Base-by-base conservation (phyloP, 192 early-diverging fungal species). In the Polychytrium aggregatum region DNA sequence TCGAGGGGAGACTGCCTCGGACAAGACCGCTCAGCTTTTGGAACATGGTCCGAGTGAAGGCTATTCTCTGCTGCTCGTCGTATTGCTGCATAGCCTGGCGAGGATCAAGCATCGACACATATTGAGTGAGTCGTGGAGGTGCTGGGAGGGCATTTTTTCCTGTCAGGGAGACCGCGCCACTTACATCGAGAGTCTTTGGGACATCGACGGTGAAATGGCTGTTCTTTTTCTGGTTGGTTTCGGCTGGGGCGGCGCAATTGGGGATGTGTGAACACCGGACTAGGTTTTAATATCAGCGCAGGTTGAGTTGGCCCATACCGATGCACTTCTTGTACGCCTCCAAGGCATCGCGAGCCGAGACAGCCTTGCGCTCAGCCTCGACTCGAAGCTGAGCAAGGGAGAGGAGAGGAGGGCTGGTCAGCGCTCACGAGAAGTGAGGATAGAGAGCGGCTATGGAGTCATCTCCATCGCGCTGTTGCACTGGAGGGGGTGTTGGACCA, bases 361-460 rank as follows among this genome's bases (percentile, higher is more conserved):
- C 21, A 0, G 63, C 62, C 52, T 69, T 63, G 37, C 64, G 65
- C 13, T 72, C 70, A 9, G 52, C 53, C 34, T 72, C 70, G 10
- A 35, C 18, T 16, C 55, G 37, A 43, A 58, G 25, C 62, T 63
- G 40, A n/a, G 8, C n/a, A 37, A 53, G 37, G n/a, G n/a, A n/a
- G n/a, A n/a, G n/a, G n/a, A n/a, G n/a, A n/a, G n/a, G n/a, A n/a
- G n/a, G n/a, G n/a, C n/a, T n/a, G n/a, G n/a, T n/a, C n/a, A n/a
- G n/a, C n/a, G n/a, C n/a, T n/a, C n/a, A n/a, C n/a, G n/a, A n/a
- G n/a, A n/a, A n/a, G n/a, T n/a, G n/a, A n/a, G n/a, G n/a, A n/a
- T n/a, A n/a, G n/a, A n/a, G n/a, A n/a, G n/a, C n/a, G n/a, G n/a
- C n/a, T n/a, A n/a, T n/a, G n/a, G n/a, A n/a, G n/a, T n/a, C n/a